A percentile compares a stretch with the other conserved stretches of the same genome.
phyloP scores from a whole-genome alignment of 78 protist genomes.

The Polysphondylium violaceum region DNA sequence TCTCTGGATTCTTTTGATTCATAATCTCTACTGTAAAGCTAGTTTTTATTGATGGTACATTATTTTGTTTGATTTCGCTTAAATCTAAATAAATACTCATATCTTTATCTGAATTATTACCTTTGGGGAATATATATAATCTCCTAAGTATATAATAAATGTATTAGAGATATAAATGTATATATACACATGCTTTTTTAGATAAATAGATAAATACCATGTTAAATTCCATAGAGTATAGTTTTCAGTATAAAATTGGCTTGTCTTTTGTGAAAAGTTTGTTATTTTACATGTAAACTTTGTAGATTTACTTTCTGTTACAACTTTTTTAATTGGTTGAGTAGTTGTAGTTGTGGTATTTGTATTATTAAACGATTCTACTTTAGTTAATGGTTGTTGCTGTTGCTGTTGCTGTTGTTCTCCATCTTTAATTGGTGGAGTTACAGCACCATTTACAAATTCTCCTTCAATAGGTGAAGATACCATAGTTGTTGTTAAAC shows the following conservation, averaged over 20 bases:
- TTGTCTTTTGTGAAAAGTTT: slow-evolving; percentile 14
- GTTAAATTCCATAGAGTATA: slow-evolving; percentile 30
- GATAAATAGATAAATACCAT: slow-evolving; percentile 23
- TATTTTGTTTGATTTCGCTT: slow-evolving; percentile 16
- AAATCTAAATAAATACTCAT: slow-evolving; percentile 51
- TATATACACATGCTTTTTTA: neutral
- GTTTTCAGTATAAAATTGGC: slow-evolving; percentile 27
- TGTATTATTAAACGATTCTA: neutral
- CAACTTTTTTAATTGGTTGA: neutral
- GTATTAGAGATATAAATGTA: neutral
- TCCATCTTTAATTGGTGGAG: too few relatives aligned
- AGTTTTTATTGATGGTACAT: slow-evolving; percentile 25
- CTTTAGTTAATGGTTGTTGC: neutral
- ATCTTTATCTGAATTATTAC: slow-evolving; percentile 28
- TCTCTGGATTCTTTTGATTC: slow-evolving; percentile 75
- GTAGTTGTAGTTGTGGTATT: neutral
- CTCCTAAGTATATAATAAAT: slow-evolving; percentile 13
- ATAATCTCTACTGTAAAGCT: slow-evolving; percentile 43
- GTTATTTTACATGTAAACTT: slow-evolving; percentile 18
- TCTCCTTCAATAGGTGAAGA: too few relatives aligned
- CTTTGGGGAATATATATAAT: slow-evolving; percentile 64
- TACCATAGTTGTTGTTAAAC: too few relatives aligned
- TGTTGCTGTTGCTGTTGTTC: neutral
- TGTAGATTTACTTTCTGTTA: neutral
- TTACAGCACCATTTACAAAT: too few relatives aligned